phyloP scores from a whole-genome alignment of 2,329 filamentous ascomycete species.

The Aspergillus tamarii region DNA sequence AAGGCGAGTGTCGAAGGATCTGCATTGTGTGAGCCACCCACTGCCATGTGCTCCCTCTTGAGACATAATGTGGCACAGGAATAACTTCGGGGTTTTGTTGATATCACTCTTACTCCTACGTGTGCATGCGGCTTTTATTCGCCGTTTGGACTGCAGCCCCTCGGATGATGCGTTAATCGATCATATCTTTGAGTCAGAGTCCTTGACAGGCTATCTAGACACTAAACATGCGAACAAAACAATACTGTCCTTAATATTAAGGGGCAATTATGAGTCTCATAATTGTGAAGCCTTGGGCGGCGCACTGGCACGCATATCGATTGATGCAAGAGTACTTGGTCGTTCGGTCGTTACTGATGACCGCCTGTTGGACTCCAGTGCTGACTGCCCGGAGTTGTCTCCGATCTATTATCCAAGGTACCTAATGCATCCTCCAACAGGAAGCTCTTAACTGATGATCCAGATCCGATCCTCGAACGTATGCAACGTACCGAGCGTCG shows the following conservation, averaged over 20 bases:
- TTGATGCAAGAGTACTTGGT: not conserved
- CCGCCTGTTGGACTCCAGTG: not conserved
- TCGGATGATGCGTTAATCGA: not conserved
- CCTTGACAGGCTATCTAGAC: not conserved
- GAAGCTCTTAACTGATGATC: not conserved
- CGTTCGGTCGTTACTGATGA: not conserved
- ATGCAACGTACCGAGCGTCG: constrained; percentile 11
- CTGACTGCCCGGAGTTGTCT: not conserved
- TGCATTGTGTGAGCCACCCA: not conserved
- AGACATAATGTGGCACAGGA: not conserved
- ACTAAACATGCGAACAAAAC: not conserved
- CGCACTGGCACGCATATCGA: not conserved
- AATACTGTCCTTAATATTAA: not conserved
- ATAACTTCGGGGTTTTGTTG: not conserved
- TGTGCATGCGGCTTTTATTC: constrained; percentile 5
- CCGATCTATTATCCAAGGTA: not conserved
- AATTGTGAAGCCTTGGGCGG: not conserved
- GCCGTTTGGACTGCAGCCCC: not conserved
- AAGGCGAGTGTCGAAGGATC: not conserved
- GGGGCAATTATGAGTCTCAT: not conserved
- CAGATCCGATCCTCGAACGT: constrained; percentile 9
- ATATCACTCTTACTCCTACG: not conserved
- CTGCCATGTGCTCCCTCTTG: not conserved
- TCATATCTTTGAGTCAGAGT: not conserved
- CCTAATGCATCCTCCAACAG: not conserved